Percentiles rank a stretch among this genome's conserved stretches.
These are phyloP conservation scores for Microbotryum intermedium DNA, from an alignment of 1,284 basidiomycete genomes.

Conservation along the genomic window DNA sequence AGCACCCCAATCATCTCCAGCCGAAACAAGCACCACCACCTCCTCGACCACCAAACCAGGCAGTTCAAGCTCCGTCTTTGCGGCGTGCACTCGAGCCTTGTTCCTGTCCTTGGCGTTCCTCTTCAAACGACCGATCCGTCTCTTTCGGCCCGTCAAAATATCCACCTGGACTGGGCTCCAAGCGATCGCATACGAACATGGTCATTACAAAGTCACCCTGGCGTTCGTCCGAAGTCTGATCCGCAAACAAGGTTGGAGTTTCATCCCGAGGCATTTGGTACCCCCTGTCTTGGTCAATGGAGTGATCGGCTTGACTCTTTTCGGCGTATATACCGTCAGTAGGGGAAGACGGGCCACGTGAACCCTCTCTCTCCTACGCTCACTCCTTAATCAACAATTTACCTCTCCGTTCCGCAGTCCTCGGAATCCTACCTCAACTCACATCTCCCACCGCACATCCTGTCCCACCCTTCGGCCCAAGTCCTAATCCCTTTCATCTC, in stretches of 20 bases:
- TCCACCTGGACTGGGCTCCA: conserved; percentile 39
- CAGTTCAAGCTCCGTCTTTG: conserved; percentile 4
- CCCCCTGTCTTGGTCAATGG: conserved; percentile 40
- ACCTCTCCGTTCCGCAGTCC: background rate
- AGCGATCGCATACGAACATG: conserved; percentile 39
- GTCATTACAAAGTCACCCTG: conserved; percentile 31
- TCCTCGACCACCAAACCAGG: no score
- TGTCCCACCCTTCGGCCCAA: conserved; percentile 19
- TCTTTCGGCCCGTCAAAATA: conserved; percentile 40
- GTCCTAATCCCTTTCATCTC: conserved; percentile 31
- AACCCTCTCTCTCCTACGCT: no score
- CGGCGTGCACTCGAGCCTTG: conserved; percentile 30
- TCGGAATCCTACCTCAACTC: conserved; percentile 3
- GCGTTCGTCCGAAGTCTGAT: conserved; percentile 38
- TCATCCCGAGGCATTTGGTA: conserved; percentile 30
- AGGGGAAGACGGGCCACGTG: background rate
- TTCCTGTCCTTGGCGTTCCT: conserved; percentile 40
- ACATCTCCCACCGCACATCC: conserved; percentile 14
- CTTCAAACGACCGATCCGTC: conserved; percentile 39
- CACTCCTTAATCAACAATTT: no score
- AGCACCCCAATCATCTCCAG: no score
- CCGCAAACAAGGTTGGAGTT: conserved; percentile 32
- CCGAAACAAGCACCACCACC: no score
- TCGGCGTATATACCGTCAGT: conserved; percentile 34
- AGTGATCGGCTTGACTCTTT: conserved; percentile 39